A percentile compares a stretch with the other conserved stretches of the same genome.
phyloP scores from a whole-genome alignment of 352 stramenopile genomes.

The Phytophthora fragariae region DNA sequence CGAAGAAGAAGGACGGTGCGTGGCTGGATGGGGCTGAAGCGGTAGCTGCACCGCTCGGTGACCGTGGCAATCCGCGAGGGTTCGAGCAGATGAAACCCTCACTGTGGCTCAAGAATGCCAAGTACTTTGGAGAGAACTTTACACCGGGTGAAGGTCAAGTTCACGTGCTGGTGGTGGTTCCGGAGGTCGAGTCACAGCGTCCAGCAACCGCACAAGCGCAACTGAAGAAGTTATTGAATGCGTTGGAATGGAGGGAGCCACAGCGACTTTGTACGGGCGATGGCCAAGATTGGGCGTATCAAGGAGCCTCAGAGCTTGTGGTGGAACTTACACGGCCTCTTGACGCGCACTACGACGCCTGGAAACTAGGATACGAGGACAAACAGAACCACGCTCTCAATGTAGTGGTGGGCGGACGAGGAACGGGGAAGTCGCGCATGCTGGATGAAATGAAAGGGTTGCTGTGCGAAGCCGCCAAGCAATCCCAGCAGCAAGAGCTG shows the following conservation, averaged over 20 bases:
- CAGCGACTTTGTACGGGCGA: neutral
- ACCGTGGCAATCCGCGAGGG: too few species aligned
- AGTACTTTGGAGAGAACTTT: too few species aligned
- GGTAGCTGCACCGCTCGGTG: too few species aligned
- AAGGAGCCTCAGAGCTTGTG: neutral
- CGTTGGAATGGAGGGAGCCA: neutral
- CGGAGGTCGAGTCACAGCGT: neutral
- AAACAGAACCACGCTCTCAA: constrained; percentile 22
- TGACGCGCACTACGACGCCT: constrained; percentile 1
- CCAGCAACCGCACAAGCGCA: too few species aligned
- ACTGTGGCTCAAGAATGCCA: too few species aligned
- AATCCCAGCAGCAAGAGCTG: neutral
- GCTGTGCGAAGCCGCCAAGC: constrained; percentile 16
- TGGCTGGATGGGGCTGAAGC: too few species aligned
- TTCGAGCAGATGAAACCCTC: too few species aligned
- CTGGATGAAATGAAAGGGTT: constrained; percentile 39
- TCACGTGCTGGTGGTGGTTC: too few species aligned
- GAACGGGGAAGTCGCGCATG: constrained; percentile 34
- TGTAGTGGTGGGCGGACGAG: constrained; percentile 18
- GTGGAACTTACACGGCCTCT: neutral
- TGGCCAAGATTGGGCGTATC: neutral
- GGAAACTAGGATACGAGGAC: neutral
- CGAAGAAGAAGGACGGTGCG: too few species aligned
- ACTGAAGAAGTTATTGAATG: too few species aligned
- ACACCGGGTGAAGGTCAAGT: too few species aligned